These are phyloP conservation scores for Saccharomycopsis phalli DNA, from an alignment of 1,139 yeast genomes.

Conservation along the genomic window DNA sequence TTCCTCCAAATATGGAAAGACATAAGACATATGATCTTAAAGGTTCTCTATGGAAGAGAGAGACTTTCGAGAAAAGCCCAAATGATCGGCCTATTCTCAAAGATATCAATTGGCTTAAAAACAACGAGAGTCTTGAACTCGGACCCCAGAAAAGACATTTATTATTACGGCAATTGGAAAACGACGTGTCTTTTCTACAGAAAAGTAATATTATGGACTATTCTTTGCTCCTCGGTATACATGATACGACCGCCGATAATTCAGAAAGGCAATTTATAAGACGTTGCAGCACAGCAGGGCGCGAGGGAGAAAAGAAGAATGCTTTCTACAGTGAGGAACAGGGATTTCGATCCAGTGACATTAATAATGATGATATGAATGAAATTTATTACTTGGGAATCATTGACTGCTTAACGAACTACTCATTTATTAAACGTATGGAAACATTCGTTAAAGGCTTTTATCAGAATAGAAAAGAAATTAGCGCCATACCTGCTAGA, in stretches of 20 bases:
- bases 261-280: constrained; percentile 34
- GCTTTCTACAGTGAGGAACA: constrained; percentile 77
- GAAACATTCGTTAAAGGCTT: constrained; percentile 85
- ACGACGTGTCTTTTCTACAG: constrained; percentile 67
- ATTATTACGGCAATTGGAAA: constrained; percentile 60
- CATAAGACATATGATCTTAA: constrained; percentile 84
- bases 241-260: constrained; percentile 19
- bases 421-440: constrained; percentile 62
- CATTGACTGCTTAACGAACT: constrained; percentile 87
- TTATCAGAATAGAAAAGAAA: constrained; percentile 56
- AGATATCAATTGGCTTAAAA: constrained; percentile 81
- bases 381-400: constrained; percentile 86
- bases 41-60: constrained; percentile 87
- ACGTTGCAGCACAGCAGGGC: constrained; percentile 40
- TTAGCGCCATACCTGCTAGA: constrained; percentile 82
- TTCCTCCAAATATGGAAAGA: constrained; percentile 89
- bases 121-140: constrained; percentile 50
- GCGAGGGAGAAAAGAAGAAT: constrained; percentile 39
- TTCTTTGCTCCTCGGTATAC: constrained; percentile 79
- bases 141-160: constrained; percentile 59
- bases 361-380: constrained; percentile 39
- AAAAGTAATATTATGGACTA: constrained; percentile 90
- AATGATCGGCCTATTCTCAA: constrained; percentile 43
- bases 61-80: constrained; percentile 28
- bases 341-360: constrained; percentile 70